Evolutionary conservation across 2,329 filamentous ascomycete species (phyloP), one percentile per base, ranked within the genome.

Genomic region (Fusarium mangiferae): DNA sequence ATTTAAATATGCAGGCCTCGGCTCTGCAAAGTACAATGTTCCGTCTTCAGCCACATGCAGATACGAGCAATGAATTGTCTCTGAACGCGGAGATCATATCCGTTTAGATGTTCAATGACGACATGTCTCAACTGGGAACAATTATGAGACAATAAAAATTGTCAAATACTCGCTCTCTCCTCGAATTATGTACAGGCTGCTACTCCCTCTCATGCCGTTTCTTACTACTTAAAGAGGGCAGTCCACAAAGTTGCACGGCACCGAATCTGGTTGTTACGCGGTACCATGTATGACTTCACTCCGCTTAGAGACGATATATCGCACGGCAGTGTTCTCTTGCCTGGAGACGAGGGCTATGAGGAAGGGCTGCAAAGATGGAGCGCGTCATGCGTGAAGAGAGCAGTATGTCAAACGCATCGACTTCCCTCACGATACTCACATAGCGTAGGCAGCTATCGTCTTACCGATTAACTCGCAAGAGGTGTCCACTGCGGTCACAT

Each of bases 381-480:
- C n/a, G 62, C 73, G 24, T 78, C 81, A 4, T 82, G 80, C 17
- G 69, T 80, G 38, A 83, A 81, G 62, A 78, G 75, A 57, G 81
- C 83, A n/a, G 78, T 79, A 75, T 51, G 77, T 68, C 39, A 26
- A 26, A 8, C 41, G 36, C 7, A 14, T 7, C 6, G 28, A 1
- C 4, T n/a, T 9, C 10, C 3, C 5, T 26, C 3, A 57, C 44
- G 15, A 48, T 35, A 13, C 59, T 60, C 24, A 62, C n/a, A 26
- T 11, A 4, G 7, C 18, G 4, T 18, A 80, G 85, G 86, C 84
- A 18, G 79, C 82, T 6, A 81, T 87, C 15, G 78, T 87, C 13
- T 77, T 83, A 42, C 84, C 85, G 2, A 80, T 75, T 5, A 80
- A 78, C 0, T 66, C 82, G 3, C 73, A 80, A 15, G 85, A 87